Conservation (phyloP, 805 yeast genomes). For the Starmerella roubikii region DNA sequence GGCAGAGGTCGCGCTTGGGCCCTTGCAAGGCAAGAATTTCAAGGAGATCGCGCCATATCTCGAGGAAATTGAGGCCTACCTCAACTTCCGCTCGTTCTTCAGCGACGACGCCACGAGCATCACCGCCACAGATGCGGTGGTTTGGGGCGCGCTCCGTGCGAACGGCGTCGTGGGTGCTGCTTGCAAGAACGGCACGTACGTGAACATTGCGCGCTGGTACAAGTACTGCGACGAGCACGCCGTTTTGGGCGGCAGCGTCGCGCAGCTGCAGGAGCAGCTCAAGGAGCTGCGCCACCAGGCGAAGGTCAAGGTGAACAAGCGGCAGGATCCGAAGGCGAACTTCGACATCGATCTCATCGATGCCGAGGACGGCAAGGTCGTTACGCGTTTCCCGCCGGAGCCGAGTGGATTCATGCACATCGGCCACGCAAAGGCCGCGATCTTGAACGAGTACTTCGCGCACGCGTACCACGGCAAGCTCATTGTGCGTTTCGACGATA, state of each 20-base stretch:
- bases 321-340: constrained; percentile 79
- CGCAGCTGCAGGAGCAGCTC: constrained; percentile 50
- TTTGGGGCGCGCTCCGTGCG: constrained; percentile 90
- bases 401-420: constrained; percentile 98
- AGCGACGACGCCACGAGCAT: constrained; percentile 31
- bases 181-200: constrained; percentile 68
- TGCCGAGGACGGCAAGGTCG: constrained; percentile 89
- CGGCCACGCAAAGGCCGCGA: constrained; percentile 98
- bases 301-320: constrained; percentile 53
- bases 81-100: constrained; percentile 72
- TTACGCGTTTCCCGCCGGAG: constrained; percentile 98
- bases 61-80: constrained; percentile 67
- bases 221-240: constrained; percentile 50
- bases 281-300: constrained; percentile 61
- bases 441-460: constrained; percentile 92
- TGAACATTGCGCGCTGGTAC: constrained; percentile 91
- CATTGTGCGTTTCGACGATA: constrained; percentile 93
- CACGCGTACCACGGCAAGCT: constrained; percentile 90
- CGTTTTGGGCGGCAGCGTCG: constrained; percentile 56
- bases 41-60: constrained; percentile 65
- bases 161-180: constrained; percentile 88
- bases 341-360: constrained; percentile 85
- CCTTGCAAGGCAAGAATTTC: constrained; percentile 72
- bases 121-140: constrained; percentile 68
- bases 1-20: constrained; percentile 52